phyloP scores from a whole-genome alignment of 1,284 basidiomycete genomes.

The Ustilago nuda region DNA sequence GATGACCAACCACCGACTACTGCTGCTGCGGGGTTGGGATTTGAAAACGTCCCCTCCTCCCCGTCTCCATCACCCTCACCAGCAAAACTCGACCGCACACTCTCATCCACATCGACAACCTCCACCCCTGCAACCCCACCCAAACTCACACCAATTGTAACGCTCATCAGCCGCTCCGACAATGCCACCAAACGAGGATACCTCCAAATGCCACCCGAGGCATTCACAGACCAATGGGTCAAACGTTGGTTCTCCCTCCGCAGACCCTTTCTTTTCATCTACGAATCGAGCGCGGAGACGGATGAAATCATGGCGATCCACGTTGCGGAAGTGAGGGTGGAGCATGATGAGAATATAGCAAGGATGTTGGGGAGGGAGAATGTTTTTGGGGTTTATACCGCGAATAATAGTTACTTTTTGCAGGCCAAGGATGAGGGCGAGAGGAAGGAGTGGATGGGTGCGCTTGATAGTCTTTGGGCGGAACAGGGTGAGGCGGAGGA shows the following conservation, averaged over 20 bases:
- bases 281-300: conserved; percentile 81
- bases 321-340: conserved; percentile 84
- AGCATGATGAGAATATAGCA: conserved; percentile 87
- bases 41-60: conserved; percentile 3
- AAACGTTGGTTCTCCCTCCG: conserved; percentile 87
- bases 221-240: conserved; percentile 83
- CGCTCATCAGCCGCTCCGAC: conserved; percentile 73
- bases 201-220: conserved; percentile 82
- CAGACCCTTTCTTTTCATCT: conserved; percentile 86
- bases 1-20: not conserved
- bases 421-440: conserved; percentile 45
- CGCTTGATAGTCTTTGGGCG: conserved; percentile 19
- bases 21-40: not conserved
- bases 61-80: not conserved
- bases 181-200: conserved; percentile 85
- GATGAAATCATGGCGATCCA: conserved; percentile 85
- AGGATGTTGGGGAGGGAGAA: conserved; percentile 75
- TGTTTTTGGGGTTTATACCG: conserved; percentile 60
- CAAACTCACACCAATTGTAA: conserved; percentile 57
- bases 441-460: conserved; percentile 50
- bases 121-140: not conserved
- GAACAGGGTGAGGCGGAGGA: not conserved
- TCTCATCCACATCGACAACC: not conserved
- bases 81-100: not conserved
- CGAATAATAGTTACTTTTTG: conserved; percentile 56